phyloP scores from a whole-genome alignment of 768 basidiomycete species.

The Piloderma croceum region DNA sequence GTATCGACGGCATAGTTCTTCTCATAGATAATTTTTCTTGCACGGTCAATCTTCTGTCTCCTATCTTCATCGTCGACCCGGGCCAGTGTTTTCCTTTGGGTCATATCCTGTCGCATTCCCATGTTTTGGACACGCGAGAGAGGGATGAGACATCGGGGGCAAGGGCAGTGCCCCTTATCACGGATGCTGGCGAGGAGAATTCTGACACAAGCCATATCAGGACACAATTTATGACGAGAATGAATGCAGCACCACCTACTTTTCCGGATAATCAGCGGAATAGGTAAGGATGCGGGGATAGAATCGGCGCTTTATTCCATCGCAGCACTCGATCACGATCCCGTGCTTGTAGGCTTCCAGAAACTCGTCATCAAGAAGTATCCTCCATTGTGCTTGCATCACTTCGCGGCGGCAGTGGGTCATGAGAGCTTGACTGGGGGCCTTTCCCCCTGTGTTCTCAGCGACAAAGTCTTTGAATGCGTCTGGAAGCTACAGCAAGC shows the following conservation, averaged over 20 bases:
- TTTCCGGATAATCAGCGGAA: conserved; percentile 24
- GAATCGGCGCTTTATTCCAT: conserved; percentile 15
- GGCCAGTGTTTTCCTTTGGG: neutral
- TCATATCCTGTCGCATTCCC: conserved; percentile 15
- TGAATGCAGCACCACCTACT: neutral
- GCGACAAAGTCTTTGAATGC: neutral
- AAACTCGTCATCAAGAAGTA: conserved; percentile 21
- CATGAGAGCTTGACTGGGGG: neutral
- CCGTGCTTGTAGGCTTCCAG: conserved; percentile 19
- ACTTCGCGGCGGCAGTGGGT: conserved; percentile 17
- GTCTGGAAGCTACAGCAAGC: conserved; percentile 2
- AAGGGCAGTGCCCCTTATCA: conserved; percentile 23
- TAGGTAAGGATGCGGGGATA: conserved; percentile 21
- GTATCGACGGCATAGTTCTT: conserved; percentile 1
- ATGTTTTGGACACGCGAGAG: conserved; percentile 14
- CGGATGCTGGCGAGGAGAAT: conserved; percentile 20
- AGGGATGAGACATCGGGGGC: conserved; percentile 23
- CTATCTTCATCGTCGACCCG: too few species aligned
- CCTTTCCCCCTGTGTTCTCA: neutral
- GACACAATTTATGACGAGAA: neutral
- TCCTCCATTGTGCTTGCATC: conserved; percentile 20
- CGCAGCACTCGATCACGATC: conserved; percentile 17
- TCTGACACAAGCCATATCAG: conserved; percentile 1
- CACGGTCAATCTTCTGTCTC: neutral
- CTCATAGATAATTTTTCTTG: conserved; percentile 3